Base-by-base conservation (phyloP, 768 basidiomycete genomes). In the Phallus indusiatus region DNA sequence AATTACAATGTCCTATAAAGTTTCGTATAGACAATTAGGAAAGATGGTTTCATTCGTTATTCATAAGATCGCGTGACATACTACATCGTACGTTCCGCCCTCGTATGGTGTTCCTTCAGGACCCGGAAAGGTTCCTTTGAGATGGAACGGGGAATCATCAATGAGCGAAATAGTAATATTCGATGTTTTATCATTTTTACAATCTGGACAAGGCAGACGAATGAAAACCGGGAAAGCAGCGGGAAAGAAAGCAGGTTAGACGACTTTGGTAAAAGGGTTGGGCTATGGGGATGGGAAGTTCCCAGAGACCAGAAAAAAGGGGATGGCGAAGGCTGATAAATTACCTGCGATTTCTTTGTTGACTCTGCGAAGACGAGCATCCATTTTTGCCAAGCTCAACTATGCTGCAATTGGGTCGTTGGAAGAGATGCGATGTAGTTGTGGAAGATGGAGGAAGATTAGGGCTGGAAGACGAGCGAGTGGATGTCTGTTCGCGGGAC, bases 31-130 rank as follows among this genome's bases (percentile, higher is more conserved):
- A 20, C 24, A 35, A 53, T 20, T 55, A n/a, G 47, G 54, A 56
- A 63, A 46, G 24, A 35, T 56, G 53, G 54, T 60, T 53, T 55
- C 11, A 36, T 56, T 65, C 59, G 63, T 42, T 53, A 12, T 28
- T 18, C 33, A 50, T 21, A 28, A 24, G 42, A 14, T 35, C 18
- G 34, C 20, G 55, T 21, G 37, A 74, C 91, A 73, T 65, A 94
- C 92, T 52, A 97, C 90, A 73, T 94, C 87, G 67, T 90, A 98
- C 37, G 78, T 79, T 17, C 95, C 94, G 20, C 95, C 94, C 60
- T 90, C 81, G 61, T 98, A 98, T 0, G 95, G 94, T 3, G 94
- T 96, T 42, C 80, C 95, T 65, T 91, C 84, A 12, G 94, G 94
- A 11, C 94, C 94, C 10, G 84, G 84, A 73, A 97, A 97, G 0